Base-by-base conservation (phyloP, 2,329 filamentous ascomycete genomes). In the Verticillium alfalfae region DNA sequence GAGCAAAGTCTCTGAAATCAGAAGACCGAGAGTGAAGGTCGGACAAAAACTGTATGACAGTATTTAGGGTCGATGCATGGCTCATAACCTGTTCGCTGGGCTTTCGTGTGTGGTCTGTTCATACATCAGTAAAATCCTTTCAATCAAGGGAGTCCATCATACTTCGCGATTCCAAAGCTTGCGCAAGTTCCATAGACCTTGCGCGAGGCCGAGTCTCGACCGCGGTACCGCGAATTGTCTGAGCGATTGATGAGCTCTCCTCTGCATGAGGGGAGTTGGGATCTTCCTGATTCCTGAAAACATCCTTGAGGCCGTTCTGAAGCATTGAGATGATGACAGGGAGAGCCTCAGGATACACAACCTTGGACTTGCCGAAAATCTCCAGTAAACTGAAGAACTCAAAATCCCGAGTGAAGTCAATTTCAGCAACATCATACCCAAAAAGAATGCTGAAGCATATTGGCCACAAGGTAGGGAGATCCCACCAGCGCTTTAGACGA, bases 391-490 rank as follows among this genome's bases (percentile, higher is more conserved):
- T 89, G 66, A 86, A 88, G 18, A 91, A 82, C 66, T 94, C 89
- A 67, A 97, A 90, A 34, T 88, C 82, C 66, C 85, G 83, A 59
- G 91, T 86, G 67, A 93, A 85, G 69, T 93, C 85, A 67, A 93
- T 84, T 57, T 85, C 85, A 2, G 87, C 88, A 56, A 96, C 85
- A 70, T 97, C 93, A 52, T 87, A 83, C 1, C 91, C 93, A 70
- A 99, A 97, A 2, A 99, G 76, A 26, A 98, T 90, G 60, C 91
- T 88, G 74, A 99, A 91, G 70, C 91, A 93, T 54, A 95, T 88
- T 0, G 89, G 88, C 95, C 95, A 98, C 34, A 98, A 76, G 0
- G 87, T 86, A 2, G 93, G 86, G 16, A 93, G 84, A 69, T 91
- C 88, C 94, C 95, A 99, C 87, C 93, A 97, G 68, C 88, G 82